phyloP scores from a whole-genome alignment of 371 early-diverging fungal species.

The Circinella minor region DNA sequence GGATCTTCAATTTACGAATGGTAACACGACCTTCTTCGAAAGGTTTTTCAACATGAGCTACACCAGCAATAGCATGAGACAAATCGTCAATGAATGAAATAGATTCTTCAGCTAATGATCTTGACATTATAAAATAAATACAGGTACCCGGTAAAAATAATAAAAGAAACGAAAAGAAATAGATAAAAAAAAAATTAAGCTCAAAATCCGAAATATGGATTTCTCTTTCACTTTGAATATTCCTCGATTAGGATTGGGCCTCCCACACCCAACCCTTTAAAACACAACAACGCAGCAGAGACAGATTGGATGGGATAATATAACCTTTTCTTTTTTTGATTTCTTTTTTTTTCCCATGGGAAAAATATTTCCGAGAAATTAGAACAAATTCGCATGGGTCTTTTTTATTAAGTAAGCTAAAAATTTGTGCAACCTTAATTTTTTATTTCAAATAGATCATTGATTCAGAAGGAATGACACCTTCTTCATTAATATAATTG shows the following conservation, averaged over 20 bases:
- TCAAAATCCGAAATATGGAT: no score
- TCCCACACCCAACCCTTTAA: constrained; percentile 8
- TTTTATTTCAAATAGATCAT: constrained; percentile 19
- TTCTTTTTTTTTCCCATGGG: background rate
- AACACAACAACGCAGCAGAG: background rate
- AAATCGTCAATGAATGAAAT: constrained; percentile 34
- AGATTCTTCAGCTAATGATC: constrained; percentile 16
- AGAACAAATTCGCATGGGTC: background rate
- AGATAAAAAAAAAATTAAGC: no score
- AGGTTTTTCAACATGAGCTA: constrained; percentile 46
- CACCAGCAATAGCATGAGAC: constrained; percentile 41
- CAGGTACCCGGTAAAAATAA: background rate
- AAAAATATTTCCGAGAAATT: background rate
- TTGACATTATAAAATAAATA: constrained; percentile 26
- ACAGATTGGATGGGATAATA: background rate
- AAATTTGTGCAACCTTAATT: background rate
- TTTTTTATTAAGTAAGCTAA: background rate
- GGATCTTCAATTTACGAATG: constrained; percentile 32
- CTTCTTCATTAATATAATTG: constrained; percentile 47
- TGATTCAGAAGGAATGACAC: constrained; percentile 35
- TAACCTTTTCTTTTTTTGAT: no score
- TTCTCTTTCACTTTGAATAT: no score
- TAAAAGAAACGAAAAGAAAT: constrained; percentile 4
- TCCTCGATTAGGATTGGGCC: no score
- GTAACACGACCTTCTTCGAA: constrained; percentile 30